Conservation (phyloP, 164 flowering plant genomes). For the Berberis thunbergii region DNA sequence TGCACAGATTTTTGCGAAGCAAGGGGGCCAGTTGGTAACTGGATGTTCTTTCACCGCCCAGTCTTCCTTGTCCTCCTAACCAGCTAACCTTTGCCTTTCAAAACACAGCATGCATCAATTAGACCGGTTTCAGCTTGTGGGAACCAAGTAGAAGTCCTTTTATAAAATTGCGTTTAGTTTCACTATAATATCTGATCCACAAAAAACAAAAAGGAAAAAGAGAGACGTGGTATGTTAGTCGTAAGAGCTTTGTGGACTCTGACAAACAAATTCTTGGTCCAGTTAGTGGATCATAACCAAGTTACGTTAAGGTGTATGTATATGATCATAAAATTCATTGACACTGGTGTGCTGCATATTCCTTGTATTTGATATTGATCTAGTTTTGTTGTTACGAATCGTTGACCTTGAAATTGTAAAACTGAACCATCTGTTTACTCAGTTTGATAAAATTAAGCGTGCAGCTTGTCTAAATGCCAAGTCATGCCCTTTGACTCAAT, state of each 20-base stretch:
- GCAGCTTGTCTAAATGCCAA: no score
- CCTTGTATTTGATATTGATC: no score
- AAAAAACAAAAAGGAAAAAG: no score
- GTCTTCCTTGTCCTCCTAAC: not conserved
- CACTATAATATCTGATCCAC: not conserved
- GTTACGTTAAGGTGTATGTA: not conserved
- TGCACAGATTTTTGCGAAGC: constrained; percentile 44
- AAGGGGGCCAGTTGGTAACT: constrained; percentile 19
- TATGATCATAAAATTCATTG: no score
- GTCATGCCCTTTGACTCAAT: no score
- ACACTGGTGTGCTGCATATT: no score
- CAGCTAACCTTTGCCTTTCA: not conserved
- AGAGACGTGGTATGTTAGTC: no score
- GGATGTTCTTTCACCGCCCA: not conserved
- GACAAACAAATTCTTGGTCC: not conserved
- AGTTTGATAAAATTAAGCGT: no score
- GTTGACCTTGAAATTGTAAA: no score
- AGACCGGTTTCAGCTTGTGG: not conserved
- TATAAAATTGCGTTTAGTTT: not conserved
- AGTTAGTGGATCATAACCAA: not conserved
- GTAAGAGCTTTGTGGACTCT: not conserved
- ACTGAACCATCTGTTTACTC: no score
- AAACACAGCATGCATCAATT: not conserved
- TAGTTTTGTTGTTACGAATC: no score
- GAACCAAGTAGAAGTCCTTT: not conserved